Conservation (phyloP, 2,329 filamentous ascomycete species). For the Diaporthe aspalathi region DNA sequence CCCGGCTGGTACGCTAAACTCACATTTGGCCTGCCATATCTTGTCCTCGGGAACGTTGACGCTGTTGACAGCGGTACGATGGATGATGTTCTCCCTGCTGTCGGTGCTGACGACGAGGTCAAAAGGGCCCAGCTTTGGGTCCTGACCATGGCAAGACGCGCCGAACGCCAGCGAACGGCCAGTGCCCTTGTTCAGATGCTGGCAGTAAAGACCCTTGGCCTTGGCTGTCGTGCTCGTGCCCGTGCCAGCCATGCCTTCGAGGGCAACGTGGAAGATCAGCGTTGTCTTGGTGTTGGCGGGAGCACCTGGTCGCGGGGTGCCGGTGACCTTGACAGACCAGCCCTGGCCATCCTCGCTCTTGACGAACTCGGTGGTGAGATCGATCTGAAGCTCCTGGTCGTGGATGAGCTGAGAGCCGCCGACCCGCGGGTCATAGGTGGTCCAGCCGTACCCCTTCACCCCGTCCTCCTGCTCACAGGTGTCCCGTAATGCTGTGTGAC, state of each 20-base stretch:
- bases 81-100: conserved; percentile 65
- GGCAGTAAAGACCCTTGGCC: conserved; percentile 26
- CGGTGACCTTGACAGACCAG: conserved; percentile 75
- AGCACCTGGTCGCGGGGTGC: conserved; percentile 68
- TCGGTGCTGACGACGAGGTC: conserved; percentile 68
- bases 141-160: conserved; percentile 67
- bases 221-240: no score
- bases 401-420: conserved; percentile 75
- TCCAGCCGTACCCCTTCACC: conserved; percentile 78
- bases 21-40: conserved; percentile 75
- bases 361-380: conserved; percentile 77
- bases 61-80: conserved; percentile 64
- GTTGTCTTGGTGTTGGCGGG: conserved; percentile 62
- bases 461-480: conserved; percentile 77
- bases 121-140: conserved; percentile 70
- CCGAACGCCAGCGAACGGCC: conserved; percentile 53
- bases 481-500: conserved; percentile 67
- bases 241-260: conserved; percentile 69
- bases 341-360: conserved; percentile 74
- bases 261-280: conserved; percentile 70
- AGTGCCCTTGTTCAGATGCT: conserved; percentile 23
- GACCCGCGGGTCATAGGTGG: conserved; percentile 74
- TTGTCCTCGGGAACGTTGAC: conserved; percentile 69
- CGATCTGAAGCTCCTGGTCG: conserved; percentile 72
- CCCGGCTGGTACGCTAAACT: conserved; percentile 29